These are phyloP conservation scores for Zygosaccharomyces kombuchaensis DNA, from an alignment of 805 yeast species.

Conservation along the genomic window DNA sequence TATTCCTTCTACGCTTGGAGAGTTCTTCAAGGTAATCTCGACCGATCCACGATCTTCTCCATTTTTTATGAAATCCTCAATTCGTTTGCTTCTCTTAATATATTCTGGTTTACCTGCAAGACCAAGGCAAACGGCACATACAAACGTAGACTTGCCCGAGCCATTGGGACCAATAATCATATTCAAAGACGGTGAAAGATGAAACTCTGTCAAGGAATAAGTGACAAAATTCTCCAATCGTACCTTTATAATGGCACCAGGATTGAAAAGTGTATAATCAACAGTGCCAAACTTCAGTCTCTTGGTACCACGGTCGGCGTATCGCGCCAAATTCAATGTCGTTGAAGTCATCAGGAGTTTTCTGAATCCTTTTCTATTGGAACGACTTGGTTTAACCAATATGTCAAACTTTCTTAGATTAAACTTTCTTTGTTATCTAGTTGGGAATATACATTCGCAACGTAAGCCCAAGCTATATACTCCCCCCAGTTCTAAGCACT, in stretches of 20 bases:
- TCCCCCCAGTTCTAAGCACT: background rate
- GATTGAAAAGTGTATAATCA: conserved; percentile 33
- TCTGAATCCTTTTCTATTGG: no score
- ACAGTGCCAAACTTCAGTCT: conserved; percentile 13
- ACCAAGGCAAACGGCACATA: conserved; percentile 88
- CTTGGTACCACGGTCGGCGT: conserved; percentile 9
- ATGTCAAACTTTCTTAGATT: no score
- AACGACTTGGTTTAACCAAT: no score
- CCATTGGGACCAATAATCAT: conserved; percentile 97
- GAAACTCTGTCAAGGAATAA: conserved; percentile 63
- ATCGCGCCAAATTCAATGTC: background rate
- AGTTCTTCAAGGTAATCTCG: conserved; percentile 35
- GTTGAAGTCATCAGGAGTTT: background rate
- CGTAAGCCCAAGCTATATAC: background rate
- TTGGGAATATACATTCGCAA: no score
- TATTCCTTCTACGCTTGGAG: conserved; percentile 20
- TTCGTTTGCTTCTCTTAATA: conserved; percentile 62
- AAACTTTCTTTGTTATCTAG: background rate
- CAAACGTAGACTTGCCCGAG: conserved; percentile 88
- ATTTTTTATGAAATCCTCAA: conserved; percentile 66
- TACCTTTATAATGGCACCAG: conserved; percentile 50
- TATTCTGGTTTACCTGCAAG: conserved; percentile 73
- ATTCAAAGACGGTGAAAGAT: conserved; percentile 76
- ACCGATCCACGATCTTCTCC: conserved; percentile 44
- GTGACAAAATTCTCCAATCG: conserved; percentile 66